phyloP scores from a whole-genome alignment of 1,284 basidiomycete species.

The Schizophyllum amplum region DNA sequence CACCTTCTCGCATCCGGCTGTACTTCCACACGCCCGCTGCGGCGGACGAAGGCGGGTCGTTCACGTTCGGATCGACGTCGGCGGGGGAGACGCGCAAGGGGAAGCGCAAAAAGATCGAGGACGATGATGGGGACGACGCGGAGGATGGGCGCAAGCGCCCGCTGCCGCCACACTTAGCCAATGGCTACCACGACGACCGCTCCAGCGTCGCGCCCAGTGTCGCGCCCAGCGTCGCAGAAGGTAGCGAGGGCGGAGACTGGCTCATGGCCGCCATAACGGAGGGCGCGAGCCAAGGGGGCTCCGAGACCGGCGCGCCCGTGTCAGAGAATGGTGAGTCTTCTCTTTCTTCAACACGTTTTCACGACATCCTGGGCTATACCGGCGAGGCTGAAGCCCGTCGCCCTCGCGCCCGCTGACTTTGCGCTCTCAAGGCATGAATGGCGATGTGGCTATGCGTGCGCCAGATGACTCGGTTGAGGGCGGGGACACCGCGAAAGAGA shows the following conservation, averaged over 20 bases:
- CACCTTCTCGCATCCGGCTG: slow-evolving; percentile 73
- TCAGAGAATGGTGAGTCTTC: slow-evolving; percentile 22
- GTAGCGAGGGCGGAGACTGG: slow-evolving; percentile 71
- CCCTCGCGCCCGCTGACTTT: background rate
- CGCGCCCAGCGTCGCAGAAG: slow-evolving; percentile 61
- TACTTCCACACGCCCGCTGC: slow-evolving; percentile 83
- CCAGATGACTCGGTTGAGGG: slow-evolving; percentile 25
- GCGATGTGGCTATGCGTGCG: slow-evolving; percentile 31
- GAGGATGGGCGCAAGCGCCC: slow-evolving; percentile 61
- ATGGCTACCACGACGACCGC: slow-evolving; percentile 50
- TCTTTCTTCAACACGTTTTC: background rate
- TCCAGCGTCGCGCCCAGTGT: slow-evolving; percentile 62
- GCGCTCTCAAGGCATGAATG: slow-evolving; percentile 36
- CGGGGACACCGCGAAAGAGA: slow-evolving; percentile 10
- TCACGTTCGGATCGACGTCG: slow-evolving; percentile 36
- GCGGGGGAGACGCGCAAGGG: slow-evolving; percentile 54
- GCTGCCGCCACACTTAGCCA: slow-evolving; percentile 42
- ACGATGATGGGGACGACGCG: slow-evolving; percentile 63
- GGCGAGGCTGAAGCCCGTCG: slow-evolving; percentile 8
- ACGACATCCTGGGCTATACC: background rate
- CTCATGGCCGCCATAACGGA: slow-evolving; percentile 75
- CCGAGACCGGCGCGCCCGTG: background rate
- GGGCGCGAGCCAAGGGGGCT: slow-evolving; percentile 32
- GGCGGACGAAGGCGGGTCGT: slow-evolving; percentile 48
- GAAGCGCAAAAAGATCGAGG: slow-evolving; percentile 76